A percentile compares a stretch with the other conserved stretches of the same genome.
These are phyloP conservation scores for Danielozyma ontarioensis DNA, from an alignment of 805 yeast species.

Conservation along the genomic window DNA sequence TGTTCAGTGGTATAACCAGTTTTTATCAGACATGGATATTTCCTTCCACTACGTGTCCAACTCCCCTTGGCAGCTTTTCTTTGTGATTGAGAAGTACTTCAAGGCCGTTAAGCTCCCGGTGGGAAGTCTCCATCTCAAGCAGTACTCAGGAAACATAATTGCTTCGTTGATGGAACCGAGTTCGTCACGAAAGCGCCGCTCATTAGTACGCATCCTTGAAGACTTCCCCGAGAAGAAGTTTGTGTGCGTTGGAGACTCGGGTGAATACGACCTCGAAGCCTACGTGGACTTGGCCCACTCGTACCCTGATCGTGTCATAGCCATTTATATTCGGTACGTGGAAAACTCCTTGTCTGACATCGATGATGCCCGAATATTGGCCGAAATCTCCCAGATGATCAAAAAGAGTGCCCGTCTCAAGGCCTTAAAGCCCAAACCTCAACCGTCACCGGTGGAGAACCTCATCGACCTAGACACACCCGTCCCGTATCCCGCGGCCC, in stretches of 20 bases:
- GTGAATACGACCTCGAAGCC: conserved; percentile 92
- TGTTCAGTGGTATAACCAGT: conserved; percentile 60
- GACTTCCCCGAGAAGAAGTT: conserved; percentile 80
- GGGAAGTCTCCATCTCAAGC: conserved; percentile 85
- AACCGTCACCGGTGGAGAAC: neutral
- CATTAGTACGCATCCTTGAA: conserved; percentile 54
- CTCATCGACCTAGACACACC: conserved; percentile 1
- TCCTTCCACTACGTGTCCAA: conserved; percentile 93
- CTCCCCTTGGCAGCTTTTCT: conserved; percentile 87
- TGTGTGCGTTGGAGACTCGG: conserved; percentile 89
- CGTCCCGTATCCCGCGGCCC: conserved; percentile 3
- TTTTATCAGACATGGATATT: conserved; percentile 41
- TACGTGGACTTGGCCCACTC: conserved; percentile 63
- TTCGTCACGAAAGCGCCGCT: conserved; percentile 67
- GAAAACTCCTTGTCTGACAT: conserved; percentile 58
- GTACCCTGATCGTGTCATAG: conserved; percentile 61
- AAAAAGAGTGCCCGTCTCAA: conserved; percentile 2
- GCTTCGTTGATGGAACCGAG: conserved; percentile 84
- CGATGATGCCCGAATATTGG: conserved; percentile 33
- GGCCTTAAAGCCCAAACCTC: conserved; percentile 4
- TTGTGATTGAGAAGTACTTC: conserved; percentile 55
- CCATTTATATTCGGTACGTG: conserved; percentile 78
- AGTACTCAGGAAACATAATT: conserved; percentile 77
- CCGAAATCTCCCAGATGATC: conserved; percentile 22
- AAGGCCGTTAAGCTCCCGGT: conserved; percentile 54